Evolutionary conservation across 163 green algal genomes (phyloP), one percentile per base, ranked within the genome.

Genomic region (Volvox carteri): DNA sequence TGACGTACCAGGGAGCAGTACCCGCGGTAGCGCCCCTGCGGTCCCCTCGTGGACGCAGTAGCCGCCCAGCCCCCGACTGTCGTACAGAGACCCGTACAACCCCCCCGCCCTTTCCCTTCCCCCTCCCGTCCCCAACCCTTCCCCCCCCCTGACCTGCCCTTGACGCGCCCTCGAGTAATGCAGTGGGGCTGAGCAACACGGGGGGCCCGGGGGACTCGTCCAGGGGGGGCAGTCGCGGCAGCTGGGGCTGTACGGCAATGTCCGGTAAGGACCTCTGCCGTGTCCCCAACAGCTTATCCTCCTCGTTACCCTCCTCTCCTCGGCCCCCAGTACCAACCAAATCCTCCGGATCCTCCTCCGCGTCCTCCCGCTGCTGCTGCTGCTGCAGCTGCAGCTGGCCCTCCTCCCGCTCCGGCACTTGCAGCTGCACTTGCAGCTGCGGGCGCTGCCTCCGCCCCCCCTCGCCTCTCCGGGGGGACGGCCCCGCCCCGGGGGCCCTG

Each of bases 241-340:
- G 48, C 48, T 58, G 48, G 12, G 11, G 48, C 48, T 58, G 48
- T 14, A 23, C 12, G 33, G 9, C 65, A 4, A 75, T 4, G 30
- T n/a, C n/a, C n/a, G n/a, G n/a, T n/a, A 75, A 75, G 25, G 65
- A 75, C 35, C 65, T 46, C 65, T 75, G 30, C 65, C 65, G 30
- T 33, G 3, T 28, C 60, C 18, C 60, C 12, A 28, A 23, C 18
- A 3, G 9, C 5, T 75, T 33, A 2, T 28, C 65, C 46, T 75
- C 65, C 33, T 46, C 65, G 65, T 19, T 33, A 46, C 65, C 35
- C 65, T 75, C 65, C 65, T 25, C 65, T 19, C 5, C 54, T 30
- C 54, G 28, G 6, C n/a, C n/a, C n/a, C n/a, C n/a, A n/a, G n/a
- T n/a, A n/a, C n/a, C n/a, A n/a, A n/a, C n/a, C n/a, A n/a, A n/a